Conservation (phyloP, 139 green algal species). For the Dunaliella primolecta region DNA sequence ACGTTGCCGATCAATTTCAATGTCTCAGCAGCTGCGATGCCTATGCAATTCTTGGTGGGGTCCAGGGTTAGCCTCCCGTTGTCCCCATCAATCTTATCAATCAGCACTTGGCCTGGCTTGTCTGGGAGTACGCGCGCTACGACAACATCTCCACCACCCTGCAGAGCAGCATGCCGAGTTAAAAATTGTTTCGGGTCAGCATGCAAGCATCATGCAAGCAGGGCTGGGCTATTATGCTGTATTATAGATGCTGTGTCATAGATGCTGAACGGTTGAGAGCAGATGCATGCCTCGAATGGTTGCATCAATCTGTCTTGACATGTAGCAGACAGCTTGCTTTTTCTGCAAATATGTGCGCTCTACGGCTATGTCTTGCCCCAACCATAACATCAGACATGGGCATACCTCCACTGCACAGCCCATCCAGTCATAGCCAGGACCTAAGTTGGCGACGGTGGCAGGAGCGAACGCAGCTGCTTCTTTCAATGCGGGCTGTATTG, state of each 20-base stretch:
- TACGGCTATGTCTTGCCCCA: no score
- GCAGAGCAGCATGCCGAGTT: slow-evolving; percentile 6
- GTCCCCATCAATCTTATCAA: slow-evolving; percentile 87
- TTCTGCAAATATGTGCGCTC: no score
- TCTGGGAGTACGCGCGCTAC: slow-evolving; percentile 62
- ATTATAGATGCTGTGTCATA: no score
- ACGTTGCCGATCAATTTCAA: slow-evolving; percentile 80
- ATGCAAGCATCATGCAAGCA: background rate
- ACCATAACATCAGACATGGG: no score
- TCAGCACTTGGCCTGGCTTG: slow-evolving; percentile 73
- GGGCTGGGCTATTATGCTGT: no score
- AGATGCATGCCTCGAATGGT: no score
- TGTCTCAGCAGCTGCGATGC: slow-evolving; percentile 85
- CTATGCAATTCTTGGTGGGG: slow-evolving; percentile 85
- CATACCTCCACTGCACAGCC: slow-evolving; percentile 90
- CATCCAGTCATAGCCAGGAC: slow-evolving; percentile 96
- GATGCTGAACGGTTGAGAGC: no score
- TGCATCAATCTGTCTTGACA: no score
- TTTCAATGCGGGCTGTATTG: background rate
- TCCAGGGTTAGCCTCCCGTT: slow-evolving; percentile 79
- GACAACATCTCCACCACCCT: slow-evolving; percentile 90
- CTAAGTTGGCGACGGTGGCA: slow-evolving; percentile 95
- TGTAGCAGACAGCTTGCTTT: no score
- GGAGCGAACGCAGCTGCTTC: slow-evolving; percentile 78
- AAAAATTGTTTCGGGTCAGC: no score